Conservation (phyloP, 805 yeast species). For the Yarrowia yakushimensis region DNA sequence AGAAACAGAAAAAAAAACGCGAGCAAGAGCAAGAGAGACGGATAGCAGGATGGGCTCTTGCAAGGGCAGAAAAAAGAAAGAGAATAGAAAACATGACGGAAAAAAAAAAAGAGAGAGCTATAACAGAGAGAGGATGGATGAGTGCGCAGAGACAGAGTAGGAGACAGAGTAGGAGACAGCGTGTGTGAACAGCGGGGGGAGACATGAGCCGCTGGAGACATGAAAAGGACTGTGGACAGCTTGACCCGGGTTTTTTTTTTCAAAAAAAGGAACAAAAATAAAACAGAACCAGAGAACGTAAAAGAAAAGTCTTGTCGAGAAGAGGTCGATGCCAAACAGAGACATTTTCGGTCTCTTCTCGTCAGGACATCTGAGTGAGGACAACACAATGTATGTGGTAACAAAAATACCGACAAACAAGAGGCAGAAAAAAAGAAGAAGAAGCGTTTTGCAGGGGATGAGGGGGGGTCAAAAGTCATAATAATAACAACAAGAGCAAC, state of each 20-base stretch:
- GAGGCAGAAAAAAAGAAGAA: neutral
- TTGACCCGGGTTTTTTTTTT: too few species aligned
- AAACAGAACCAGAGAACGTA: neutral
- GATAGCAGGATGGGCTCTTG: neutral
- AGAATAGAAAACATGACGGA: neutral
- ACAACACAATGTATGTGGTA: neutral
- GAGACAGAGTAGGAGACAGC: too few species aligned
- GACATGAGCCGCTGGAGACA: too few species aligned
- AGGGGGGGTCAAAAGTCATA: too few species aligned
- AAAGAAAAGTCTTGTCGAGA: neutral
- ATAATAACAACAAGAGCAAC: neutral
- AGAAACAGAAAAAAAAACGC: neutral
- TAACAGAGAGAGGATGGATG: too few species aligned
- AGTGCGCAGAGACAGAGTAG: too few species aligned
- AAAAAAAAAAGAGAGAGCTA: too few species aligned
- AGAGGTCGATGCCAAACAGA: too few species aligned
- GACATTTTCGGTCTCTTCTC: too few species aligned
- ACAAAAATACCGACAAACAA: neutral
- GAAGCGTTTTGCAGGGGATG: too few species aligned
- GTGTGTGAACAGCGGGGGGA: too few species aligned
- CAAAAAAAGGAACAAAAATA: neutral
- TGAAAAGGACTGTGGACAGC: too few species aligned
- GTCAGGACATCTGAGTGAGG: conserved; percentile 10
- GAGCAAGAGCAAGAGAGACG: neutral
- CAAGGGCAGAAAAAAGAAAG: neutral